Conservation (phyloP, 1,284 basidiomycete species). For the Leccinum angustisporum region DNA sequence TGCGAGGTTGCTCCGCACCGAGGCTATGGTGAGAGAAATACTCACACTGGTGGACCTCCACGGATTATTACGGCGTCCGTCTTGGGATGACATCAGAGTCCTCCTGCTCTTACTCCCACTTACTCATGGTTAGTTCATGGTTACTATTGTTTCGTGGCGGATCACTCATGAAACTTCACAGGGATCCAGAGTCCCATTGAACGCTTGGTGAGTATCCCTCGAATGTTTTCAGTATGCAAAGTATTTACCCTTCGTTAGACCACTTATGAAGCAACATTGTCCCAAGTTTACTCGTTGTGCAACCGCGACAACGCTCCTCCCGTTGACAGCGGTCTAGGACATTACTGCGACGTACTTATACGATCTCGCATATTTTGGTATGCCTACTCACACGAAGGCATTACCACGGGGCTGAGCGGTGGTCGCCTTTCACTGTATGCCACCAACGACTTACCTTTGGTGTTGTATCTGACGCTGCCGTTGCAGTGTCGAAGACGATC, state of each 20-base stretch:
- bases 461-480: conserved; percentile 9
- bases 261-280: conserved; percentile 62
- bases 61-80: conserved; percentile 76
- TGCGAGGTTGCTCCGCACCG: conserved; percentile 32
- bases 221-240: neutral
- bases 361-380: conserved; percentile 86
- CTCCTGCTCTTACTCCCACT: conserved; percentile 78
- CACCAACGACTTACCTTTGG: neutral
- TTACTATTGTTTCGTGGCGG: conserved; percentile 3
- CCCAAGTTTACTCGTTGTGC: conserved; percentile 72
- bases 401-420: conserved; percentile 76
- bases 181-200: conserved; percentile 52
- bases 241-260: conserved; percentile 31
- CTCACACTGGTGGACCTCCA: conserved; percentile 77
- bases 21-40: conserved; percentile 69
- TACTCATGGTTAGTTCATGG: conserved; percentile 60
- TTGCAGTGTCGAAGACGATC: conserved; percentile 31
- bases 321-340: conserved; percentile 50
- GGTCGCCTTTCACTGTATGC: conserved; percentile 74
- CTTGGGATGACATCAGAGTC: conserved; percentile 82
- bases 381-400: conserved; percentile 77
- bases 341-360: conserved; percentile 59
- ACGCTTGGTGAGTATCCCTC: conserved; percentile 39
- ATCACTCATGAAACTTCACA: conserved; percentile 27
- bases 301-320: conserved; percentile 47